These are phyloP conservation scores for Gamarada debralockiae DNA, from an alignment of 495 filamentous ascomycete genomes.

Conservation along the genomic window DNA sequence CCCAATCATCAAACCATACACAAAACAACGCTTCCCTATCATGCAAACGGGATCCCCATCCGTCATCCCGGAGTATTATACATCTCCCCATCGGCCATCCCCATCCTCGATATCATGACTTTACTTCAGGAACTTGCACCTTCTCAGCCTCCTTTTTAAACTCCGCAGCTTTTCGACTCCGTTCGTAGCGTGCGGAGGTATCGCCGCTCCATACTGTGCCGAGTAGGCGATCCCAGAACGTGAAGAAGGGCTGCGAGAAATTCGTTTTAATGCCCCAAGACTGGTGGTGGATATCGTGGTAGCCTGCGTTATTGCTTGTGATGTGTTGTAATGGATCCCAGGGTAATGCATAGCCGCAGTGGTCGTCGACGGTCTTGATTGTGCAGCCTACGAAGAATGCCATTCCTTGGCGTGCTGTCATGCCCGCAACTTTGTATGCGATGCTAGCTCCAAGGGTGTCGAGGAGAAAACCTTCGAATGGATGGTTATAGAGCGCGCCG, in stretches of 20 bases:
- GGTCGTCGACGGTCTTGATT: conserved; percentile 96
- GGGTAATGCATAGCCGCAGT: conserved; percentile 92
- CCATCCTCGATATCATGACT: not conserved
- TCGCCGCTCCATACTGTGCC: conserved; percentile 69
- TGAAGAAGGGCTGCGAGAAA: conserved; percentile 80
- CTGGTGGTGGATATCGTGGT: conserved; percentile 98
- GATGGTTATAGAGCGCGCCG: conserved; percentile 95
- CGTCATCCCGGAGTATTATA: conserved; percentile 17
- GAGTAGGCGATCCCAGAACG: conserved; percentile 72
- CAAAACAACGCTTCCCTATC: conserved; percentile 5
- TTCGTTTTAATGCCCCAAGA: conserved; percentile 95
- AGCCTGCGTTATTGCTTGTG: conserved; percentile 88
- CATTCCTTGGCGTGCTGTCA: conserved; percentile 78
- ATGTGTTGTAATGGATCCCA: conserved; percentile 91
- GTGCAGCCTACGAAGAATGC: conserved; percentile 80
- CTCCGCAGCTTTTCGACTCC: conserved; percentile 28
- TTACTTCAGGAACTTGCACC: not conserved
- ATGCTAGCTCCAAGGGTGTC: conserved; percentile 84
- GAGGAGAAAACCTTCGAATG: conserved; percentile 86
- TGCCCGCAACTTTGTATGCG: conserved; percentile 70
- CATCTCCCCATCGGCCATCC: not conserved
- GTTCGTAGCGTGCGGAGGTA: conserved; percentile 14
- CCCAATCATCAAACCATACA: not conserved
- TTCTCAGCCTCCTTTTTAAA: conserved; percentile 26
- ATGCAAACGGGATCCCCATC: not conserved